Evolutionary conservation across 2,329 filamentous ascomycete species (phyloP).

Genomic region (Colletotrichum camelliae): DNA sequence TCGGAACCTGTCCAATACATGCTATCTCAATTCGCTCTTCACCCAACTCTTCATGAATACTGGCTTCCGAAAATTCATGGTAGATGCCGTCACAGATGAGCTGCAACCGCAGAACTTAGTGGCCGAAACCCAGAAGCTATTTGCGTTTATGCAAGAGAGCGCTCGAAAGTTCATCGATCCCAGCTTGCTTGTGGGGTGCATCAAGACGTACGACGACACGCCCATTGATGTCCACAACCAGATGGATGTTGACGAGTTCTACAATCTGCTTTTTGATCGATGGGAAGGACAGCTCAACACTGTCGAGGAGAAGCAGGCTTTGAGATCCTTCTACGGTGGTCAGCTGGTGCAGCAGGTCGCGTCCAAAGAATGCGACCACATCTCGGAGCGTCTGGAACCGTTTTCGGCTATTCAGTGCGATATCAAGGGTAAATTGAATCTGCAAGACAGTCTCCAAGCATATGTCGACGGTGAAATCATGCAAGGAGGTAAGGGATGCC

Average conservation of each 20-base stretch:
- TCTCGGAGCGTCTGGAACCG: constrained; percentile 87
- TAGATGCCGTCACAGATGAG: constrained; percentile 65
- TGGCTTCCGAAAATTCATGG: constrained; percentile 83
- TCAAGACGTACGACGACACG: constrained; percentile 82
- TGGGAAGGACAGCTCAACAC: constrained; percentile 83
- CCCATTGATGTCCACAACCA: constrained; percentile 87
- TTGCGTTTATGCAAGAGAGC: constrained; percentile 85
- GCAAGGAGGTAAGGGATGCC: constrained; percentile 71
- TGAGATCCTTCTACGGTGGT: constrained; percentile 88
- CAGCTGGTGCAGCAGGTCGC: constrained; percentile 94
- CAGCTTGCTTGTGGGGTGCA: constrained; percentile 71
- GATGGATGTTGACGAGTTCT: constrained; percentile 99
- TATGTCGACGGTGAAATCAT: constrained; percentile 96
- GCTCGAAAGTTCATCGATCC: constrained; percentile 78
- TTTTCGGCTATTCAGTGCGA: constrained; percentile 97
- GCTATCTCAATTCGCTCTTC: constrained; percentile 93
- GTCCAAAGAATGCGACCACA: constrained; percentile 91
- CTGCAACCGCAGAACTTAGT: constrained; percentile 70
- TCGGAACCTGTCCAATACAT: constrained; percentile 93
- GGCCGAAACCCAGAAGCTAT: constrained; percentile 78
- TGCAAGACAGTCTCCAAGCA: constrained; percentile 89
- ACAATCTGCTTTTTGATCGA: constrained; percentile 89
- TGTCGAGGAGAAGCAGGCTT: constrained; percentile 69
- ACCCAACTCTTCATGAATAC: constrained; percentile 97
- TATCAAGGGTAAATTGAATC: constrained; percentile 85